Base-by-base conservation (phyloP, 2,329 filamentous ascomycete genomes). In the Cercospora sojina region DNA sequence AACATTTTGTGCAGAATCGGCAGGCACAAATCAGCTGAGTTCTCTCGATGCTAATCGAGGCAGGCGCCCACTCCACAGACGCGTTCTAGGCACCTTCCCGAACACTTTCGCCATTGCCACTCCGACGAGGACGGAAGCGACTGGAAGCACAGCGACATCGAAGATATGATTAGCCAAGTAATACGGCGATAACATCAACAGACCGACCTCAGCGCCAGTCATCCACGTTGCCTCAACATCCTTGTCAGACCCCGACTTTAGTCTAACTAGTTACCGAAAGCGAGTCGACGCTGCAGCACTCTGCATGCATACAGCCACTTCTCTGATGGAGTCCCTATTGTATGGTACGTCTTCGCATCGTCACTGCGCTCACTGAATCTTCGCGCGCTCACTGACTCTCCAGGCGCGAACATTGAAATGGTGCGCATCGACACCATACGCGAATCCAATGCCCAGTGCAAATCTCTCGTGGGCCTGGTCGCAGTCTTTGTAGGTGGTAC, bases 401-500 rank as follows among this genome's bases (percentile, higher is more conserved):
- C 41, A 67, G 69, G 69, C 23, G 66, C 68, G 56, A 68, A 67
- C 57, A 58, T 68, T 23, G 69, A 71, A 51, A 71, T 70, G 69
- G 66, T 71, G 41, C 62, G 66, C n/a, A 73, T 75, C 62, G 72
- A 76, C 23, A 67, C 70, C n/a, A 63, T 78, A 16, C 74, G 75
- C 64, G 70, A 72, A 55, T 72, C 73, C 29, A 79, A 78, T 65
- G 67, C 70, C n/a, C 62, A 74, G 60, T 74, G 68, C 18, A 72
- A 74, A 53, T 51, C 57, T 16, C 62, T 78, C 27, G 51, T 70
- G 6, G 74, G 71, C n/a, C 68, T 78, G 27, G 78, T 79, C 35
- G 71, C 69, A 27, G 72, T 79, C 27, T 79, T 79, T 67, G 77
- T 83, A 5, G 81, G 81, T 18, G 81, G 79, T 41, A 82, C 80